phyloP scores from a whole-genome alignment of 208 protist genomes.

The Angomonas desouzai region DNA sequence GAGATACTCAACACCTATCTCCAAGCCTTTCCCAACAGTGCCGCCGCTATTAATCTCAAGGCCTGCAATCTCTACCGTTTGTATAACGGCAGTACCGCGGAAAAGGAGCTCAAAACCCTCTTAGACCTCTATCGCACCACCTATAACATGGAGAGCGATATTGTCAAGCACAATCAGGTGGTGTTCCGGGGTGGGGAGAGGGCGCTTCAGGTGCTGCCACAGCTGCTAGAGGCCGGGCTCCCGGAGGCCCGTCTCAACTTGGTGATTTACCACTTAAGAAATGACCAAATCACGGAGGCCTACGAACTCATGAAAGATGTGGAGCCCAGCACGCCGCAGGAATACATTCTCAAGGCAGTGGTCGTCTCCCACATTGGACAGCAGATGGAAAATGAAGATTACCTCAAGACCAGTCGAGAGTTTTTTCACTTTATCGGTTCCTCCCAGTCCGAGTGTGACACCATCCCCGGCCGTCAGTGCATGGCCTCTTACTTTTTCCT shows the following conservation, averaged over 20 bases:
- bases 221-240: slow-evolving; percentile 88
- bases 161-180: slow-evolving; percentile 96
- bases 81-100: slow-evolving; percentile 92
- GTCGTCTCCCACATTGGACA: slow-evolving; percentile 92
- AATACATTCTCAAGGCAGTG: slow-evolving; percentile 96
- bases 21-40: slow-evolving; percentile 88
- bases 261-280: slow-evolving; percentile 95
- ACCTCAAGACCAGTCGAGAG: slow-evolving; percentile 92
- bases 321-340: slow-evolving; percentile 88
- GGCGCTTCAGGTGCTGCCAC: slow-evolving; percentile 93
- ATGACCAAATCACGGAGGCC: slow-evolving; percentile 93
- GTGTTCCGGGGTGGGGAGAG: slow-evolving; percentile 96
- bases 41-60: slow-evolving; percentile 96
- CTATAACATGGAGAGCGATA: slow-evolving; percentile 90
- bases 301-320: slow-evolving; percentile 95
- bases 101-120: slow-evolving; percentile 90
- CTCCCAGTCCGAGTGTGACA: slow-evolving; percentile 94
- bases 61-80: slow-evolving; percentile 95
- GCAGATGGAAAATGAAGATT: slow-evolving; percentile 82
- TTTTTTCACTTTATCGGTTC: slow-evolving; percentile 96
- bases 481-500: slow-evolving; percentile 98
- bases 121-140: slow-evolving; percentile 86
- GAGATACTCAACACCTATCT: slow-evolving; percentile 91
- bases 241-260: slow-evolving; percentile 96
- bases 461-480: slow-evolving; percentile 95